phyloP scores from a whole-genome alignment of 2,329 filamentous ascomycete species.

The Didymella glomerata region DNA sequence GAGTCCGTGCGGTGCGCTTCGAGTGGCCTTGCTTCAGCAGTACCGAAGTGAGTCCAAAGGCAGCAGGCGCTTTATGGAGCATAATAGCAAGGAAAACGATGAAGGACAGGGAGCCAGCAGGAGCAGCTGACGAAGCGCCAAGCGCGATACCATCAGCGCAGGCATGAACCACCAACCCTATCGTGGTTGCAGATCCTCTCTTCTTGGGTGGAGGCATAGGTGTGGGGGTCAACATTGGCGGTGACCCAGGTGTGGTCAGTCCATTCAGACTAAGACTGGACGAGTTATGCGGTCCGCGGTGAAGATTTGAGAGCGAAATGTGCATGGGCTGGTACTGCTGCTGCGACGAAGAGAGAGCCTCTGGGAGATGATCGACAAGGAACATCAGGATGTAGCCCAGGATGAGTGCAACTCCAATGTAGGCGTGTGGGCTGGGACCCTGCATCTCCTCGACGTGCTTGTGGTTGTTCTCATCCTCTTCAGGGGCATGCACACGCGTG shows the following conservation, averaged over 20 bases:
- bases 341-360: conserved; percentile 59
- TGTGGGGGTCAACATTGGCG: conserved; percentile 38
- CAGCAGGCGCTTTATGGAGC: conserved; percentile 95
- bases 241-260: conserved; percentile 39
- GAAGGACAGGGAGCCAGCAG: conserved; percentile 76
- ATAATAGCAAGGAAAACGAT: conserved; percentile 97
- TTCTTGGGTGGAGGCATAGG: conserved; percentile 49
- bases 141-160: conserved; percentile 95
- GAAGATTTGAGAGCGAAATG: conserved; percentile 86
- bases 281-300: conserved; percentile 58
- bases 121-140: conserved; percentile 75
- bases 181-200: conserved; percentile 66
- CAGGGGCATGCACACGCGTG: conserved; percentile 46
- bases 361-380: conserved; percentile 72
- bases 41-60: conserved; percentile 91
- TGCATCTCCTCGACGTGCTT: conserved; percentile 57
- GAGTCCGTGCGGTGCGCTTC: conserved; percentile 82
- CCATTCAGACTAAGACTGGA: conserved; percentile 47
- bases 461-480: conserved; percentile 51
- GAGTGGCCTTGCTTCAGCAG: conserved; percentile 89
- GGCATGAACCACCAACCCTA: conserved; percentile 94
- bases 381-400: conserved; percentile 97
- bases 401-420: conserved; percentile 86
- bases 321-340: conserved; percentile 76
- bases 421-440: conserved; percentile 66